These are phyloP conservation scores for Pseudoscleropodium purum DNA, from an alignment of 225 moss, liverwort and hornwort species.

Conservation along the genomic window DNA sequence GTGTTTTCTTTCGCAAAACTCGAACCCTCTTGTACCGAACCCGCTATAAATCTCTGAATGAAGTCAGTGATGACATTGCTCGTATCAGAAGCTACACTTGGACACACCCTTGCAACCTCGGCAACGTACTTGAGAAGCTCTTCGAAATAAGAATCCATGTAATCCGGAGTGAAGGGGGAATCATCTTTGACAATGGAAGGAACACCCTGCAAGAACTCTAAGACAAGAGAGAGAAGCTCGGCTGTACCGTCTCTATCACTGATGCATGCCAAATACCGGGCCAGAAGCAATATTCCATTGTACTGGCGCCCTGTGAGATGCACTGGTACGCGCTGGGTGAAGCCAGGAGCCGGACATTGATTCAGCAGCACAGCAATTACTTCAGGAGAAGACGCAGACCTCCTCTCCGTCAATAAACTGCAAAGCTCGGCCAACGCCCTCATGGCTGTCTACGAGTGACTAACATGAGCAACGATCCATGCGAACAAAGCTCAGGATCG, in stretches of 20 bases:
- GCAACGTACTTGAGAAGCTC: slow-evolving; percentile 53
- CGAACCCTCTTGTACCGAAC: slow-evolving; percentile 17
- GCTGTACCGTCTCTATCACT: slow-evolving; percentile 8
- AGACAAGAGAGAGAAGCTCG: slow-evolving; percentile 35
- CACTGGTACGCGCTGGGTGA: slow-evolving; percentile 32
- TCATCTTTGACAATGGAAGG: slow-evolving; percentile 34
- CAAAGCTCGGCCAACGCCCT: slow-evolving; percentile 60
- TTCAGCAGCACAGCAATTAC: slow-evolving; percentile 47
- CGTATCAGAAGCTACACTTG: slow-evolving; percentile 20
- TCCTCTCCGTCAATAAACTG: slow-evolving; percentile 41
- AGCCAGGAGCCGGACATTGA: slow-evolving; percentile 54
- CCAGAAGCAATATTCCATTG: slow-evolving; percentile 47
- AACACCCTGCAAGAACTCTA: slow-evolving; percentile 59
- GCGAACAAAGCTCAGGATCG: background rate
- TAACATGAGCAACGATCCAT: slow-evolving; percentile 8
- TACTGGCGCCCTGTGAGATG: slow-evolving; percentile 47
- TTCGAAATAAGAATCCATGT: slow-evolving; percentile 37
- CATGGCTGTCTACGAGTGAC: slow-evolving; percentile 14
- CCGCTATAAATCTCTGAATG: slow-evolving; percentile 26
- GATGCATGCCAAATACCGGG: slow-evolving; percentile 42
- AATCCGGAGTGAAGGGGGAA: slow-evolving; percentile 14
- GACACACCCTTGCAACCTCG: slow-evolving; percentile 29
- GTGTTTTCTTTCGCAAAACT: background rate
- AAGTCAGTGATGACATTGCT: slow-evolving; percentile 43
- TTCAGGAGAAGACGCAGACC: slow-evolving; percentile 29